A percentile compares a stretch with the other conserved stretches of the same genome.
phyloP scores from a whole-genome alignment of 257 asterid genomes.

The Solanum megistacrolobum region DNA sequence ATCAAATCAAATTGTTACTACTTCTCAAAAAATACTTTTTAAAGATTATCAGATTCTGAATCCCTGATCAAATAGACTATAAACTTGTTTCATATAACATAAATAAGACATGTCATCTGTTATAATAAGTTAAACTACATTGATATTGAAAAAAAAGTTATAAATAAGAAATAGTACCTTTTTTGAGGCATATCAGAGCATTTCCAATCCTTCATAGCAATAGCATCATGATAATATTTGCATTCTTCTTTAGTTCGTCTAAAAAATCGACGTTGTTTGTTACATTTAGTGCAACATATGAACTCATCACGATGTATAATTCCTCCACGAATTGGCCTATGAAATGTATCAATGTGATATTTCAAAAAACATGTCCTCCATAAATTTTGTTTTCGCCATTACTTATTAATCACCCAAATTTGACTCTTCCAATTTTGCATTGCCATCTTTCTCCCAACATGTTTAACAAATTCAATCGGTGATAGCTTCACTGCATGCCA shows the following conservation, averaged over 20 bases:
- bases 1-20: background rate
- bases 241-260: slow-evolving; percentile 14
- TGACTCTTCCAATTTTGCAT: slow-evolving; percentile 30
- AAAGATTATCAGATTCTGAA: background rate
- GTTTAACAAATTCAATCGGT: slow-evolving; percentile 28
- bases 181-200: slow-evolving; percentile 28
- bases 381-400: background rate
- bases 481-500: slow-evolving; percentile 10
- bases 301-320: slow-evolving; percentile 38
- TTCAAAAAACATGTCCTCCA: background rate
- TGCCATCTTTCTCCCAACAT: slow-evolving; percentile 18
- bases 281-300: slow-evolving; percentile 15
- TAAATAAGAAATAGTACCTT: background rate
- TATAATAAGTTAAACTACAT: background rate
- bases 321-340: slow-evolving; percentile 5
- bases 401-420: slow-evolving; percentile 17
- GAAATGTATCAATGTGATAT: background rate
- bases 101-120: background rate
- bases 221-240: slow-evolving; percentile 26
- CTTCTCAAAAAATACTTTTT: background rate
- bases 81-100: background rate
- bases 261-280: slow-evolving; percentile 26
- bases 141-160: background rate
- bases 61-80: background rate
- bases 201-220: slow-evolving; percentile 11